These are phyloP conservation scores for Schizothecium vesticola DNA, from an alignment of 495 filamentous ascomycete species.

Conservation along the genomic window DNA sequence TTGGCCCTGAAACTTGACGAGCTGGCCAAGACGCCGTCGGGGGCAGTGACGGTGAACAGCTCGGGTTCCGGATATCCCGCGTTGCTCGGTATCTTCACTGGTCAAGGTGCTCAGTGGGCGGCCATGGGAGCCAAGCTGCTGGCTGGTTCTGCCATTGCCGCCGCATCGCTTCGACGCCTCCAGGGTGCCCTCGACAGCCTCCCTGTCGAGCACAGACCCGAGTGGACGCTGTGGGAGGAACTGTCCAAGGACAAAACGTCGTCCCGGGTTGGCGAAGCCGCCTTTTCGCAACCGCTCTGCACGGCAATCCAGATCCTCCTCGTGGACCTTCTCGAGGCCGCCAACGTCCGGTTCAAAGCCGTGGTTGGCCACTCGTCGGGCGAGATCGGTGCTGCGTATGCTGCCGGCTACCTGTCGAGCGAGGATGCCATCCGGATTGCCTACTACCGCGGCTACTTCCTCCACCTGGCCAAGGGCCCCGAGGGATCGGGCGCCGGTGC, in stretches of 20 bases:
- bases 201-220: slow-evolving; percentile 10
- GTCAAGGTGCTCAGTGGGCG: slow-evolving; percentile 22
- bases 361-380: slow-evolving; percentile 58
- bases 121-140: slow-evolving; percentile 15
- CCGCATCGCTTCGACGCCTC: not conserved
- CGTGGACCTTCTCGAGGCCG: slow-evolving; percentile 39
- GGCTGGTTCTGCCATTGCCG: not conserved
- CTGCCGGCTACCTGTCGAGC: slow-evolving; percentile 32
- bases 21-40: slow-evolving; percentile 4
- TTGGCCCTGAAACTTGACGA: not conserved
- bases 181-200: slow-evolving; percentile 10
- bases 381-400: slow-evolving; percentile 52
- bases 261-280: slow-evolving; percentile 29
- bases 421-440: slow-evolving; percentile 22
- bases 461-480: slow-evolving; percentile 16
- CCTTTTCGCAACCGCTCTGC: slow-evolving; percentile 44
- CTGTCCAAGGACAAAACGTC: slow-evolving; percentile 7
- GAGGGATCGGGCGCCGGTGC: slow-evolving; percentile 24
- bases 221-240: slow-evolving; percentile 23
- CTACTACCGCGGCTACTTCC: slow-evolving; percentile 20
- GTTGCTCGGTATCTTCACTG: slow-evolving; percentile 18
- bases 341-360: slow-evolving; percentile 37
- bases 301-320: slow-evolving; percentile 47
- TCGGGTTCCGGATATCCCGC: not conserved
- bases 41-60: slow-evolving; percentile 1